Base-by-base conservation (phyloP, 2,329 filamentous ascomycete genomes). In the Colletotrichum ledebouriae region DNA sequence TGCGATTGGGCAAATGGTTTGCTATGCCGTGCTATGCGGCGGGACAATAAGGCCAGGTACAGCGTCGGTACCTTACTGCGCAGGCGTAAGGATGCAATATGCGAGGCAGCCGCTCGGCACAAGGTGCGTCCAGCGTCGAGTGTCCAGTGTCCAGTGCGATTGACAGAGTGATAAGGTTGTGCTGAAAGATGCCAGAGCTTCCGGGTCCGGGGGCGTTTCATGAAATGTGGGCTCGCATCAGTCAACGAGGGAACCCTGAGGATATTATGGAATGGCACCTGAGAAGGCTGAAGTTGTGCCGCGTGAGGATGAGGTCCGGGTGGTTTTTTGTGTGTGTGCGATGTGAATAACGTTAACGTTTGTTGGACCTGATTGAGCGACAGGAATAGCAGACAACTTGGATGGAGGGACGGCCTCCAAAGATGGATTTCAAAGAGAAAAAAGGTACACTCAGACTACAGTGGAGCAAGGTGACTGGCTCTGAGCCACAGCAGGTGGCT, bases 201-300 rank as follows among this genome's bases (percentile, higher is more conserved):
- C 67, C 63, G 67, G 63, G 63, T 69, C 67, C 63, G 67, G 67
- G 67, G 62, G 58, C 67, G 68, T 70, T 70, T 70, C 68, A 70
- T 65, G 65, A 64, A 69, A 64, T 69, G 68, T 65, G 68, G 68
- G 50, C 49, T 69, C 50, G 57, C 63, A 67, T 62, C 57, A 69
- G 29, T 42, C 50, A 58, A 69, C 59, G 63, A 37, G 58, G 57
- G 50, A 47, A 56, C 55, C 66, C 50, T 65, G 49, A 49, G 34
- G 22, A 56, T 50, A 65, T 59, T 34, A 58, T 60, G 44, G 25
- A 55, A 59, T 41, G 49, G 34, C 49, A 59, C 41, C 49, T 34
- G 17, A 34, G 39, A 64, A 59, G 53, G 37, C 60, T 53, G 53
- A 57, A 29, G 47, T 59, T 64, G 47, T 59, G 57, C 63, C 57